These are phyloP conservation scores for Trypanosoma brucei DNA, from an alignment of 208 protist species.

Conservation along the genomic window DNA sequence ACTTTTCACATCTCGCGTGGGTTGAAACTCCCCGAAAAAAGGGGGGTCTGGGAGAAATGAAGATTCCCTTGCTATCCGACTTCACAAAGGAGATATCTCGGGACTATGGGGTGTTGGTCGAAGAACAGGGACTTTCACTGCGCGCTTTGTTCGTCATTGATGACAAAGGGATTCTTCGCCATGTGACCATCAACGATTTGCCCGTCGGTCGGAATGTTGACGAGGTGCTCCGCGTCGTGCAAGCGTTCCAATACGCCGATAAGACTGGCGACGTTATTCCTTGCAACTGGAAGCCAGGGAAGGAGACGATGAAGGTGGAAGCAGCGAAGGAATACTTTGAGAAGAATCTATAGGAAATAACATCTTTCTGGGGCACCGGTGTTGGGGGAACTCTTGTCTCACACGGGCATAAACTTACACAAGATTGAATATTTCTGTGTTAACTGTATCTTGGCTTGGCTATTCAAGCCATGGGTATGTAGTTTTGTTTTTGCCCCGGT, in stretches of 20 bases:
- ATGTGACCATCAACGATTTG: conserved; percentile 94
- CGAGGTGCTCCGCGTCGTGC: conserved; percentile 94
- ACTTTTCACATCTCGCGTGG: conserved; percentile 96
- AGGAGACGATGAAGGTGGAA: conserved; percentile 87
- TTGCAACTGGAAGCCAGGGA: conserved; percentile 92
- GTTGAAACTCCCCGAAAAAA: conserved; percentile 92
- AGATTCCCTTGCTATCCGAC: conserved; percentile 96
- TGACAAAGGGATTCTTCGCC: conserved; percentile 87
- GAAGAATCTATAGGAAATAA: conserved; percentile 46
- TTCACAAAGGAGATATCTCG: conserved; percentile 89
- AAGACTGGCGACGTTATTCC: conserved; percentile 94
- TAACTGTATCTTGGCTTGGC: too few species aligned
- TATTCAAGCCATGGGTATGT: too few species aligned
- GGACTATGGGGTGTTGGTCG: conserved; percentile 94
- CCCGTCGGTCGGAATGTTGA: conserved; percentile 94
- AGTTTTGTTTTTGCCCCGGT: too few species aligned
- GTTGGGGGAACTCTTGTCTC: too few species aligned
- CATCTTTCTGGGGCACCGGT: neutral
- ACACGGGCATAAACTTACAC: too few species aligned
- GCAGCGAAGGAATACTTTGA: conserved; percentile 92
- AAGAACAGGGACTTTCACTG: conserved; percentile 75
- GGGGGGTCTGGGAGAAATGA: conserved; percentile 95
- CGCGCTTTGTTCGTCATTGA: conserved; percentile 96
- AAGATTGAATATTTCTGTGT: too few species aligned
- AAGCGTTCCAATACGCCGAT: conserved; percentile 95